Evolutionary conservation across 768 basidiomycete genomes (phyloP), one percentile per base, ranked within the genome.

Genomic region (Lactarius deliciosus): DNA sequence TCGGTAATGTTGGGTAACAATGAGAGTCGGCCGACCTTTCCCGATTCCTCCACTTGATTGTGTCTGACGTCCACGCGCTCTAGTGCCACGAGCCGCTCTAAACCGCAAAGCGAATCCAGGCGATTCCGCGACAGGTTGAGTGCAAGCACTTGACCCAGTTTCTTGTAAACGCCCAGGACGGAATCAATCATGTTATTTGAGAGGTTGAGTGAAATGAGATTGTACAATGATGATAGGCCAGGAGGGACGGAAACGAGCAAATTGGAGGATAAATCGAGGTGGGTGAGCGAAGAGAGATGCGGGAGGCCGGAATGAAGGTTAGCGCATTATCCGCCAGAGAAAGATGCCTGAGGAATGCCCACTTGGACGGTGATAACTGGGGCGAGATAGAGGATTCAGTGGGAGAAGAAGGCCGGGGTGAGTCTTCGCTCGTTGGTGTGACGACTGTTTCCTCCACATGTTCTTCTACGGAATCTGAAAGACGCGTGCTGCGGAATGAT

Each of bases 111-210:
- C n/a, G 93, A 94, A 73, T 96, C 93, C 59, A 98, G 85, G 5
- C 96, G 86, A 73, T 98, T 98, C 62, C 82, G 80, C 1, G 91
- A 84, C 20, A 98, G 82, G 76, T 96, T 94, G 72, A 98, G 80
- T 7, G 83, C 80, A 20, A 88, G 80, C 30, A 97, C 81, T 68
- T 89, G 86, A 1, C 92, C 92, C 43, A 98, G 82, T 61, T 87
- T 85, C 41, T 84, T 84, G 73, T 94, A 91, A 64, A 97, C 91
- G 34, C 92, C 91, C 5, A 95, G 84, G 18, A 98, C 89, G n/a
- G 96, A 95, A 75, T 96, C 94, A 71, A 99, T 94, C 86, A 99
- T 93, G 79, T 99, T 98, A 76, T 96, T 91, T 18, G 92, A 83
- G n/a, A 99, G 85, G 77, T 97, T 96, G 71, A 99, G 87, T n/a